Evolutionary conservation across 106 monocot species (phyloP), one percentile per base, ranked within the genome.

Genomic region (Narthecium ossifragum): DNA sequence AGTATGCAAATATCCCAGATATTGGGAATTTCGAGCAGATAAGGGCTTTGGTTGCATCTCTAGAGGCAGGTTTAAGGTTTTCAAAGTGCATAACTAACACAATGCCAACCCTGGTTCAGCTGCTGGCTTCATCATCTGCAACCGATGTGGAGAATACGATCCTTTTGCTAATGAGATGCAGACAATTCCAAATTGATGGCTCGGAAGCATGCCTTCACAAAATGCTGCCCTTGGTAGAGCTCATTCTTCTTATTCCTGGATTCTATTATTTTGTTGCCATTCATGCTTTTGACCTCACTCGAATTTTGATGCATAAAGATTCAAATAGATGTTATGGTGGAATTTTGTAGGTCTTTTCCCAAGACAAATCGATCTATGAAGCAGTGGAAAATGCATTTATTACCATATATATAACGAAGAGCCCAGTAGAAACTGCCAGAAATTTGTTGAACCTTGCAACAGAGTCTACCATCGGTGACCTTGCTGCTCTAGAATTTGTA

Each of bases 111-210:
- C 60, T 88, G 24, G 84, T 88, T 63, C 90, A 91, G 66, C 66
- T 98, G 9, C 46, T 98, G 56, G 98, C 91, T 55, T 98, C 98
- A 26, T 79, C 87, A 61, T 86, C 86, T 32, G 81, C 64, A 20
- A 81, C 78, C 65, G 98, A 98, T 70, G 98, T 98, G 26, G 98
- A 98, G 70, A 73, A 84, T 43, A 73, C 98, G 1, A 98, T 98
- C 23, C 80, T 84, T 50, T 64, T 98, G 23, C 57, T 98, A 38
- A 98, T 98, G 90, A 84, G 98, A 51, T 91, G 87, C 70, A 84
- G 79, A 53, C 98, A 98, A 29, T 98, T 98, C 64, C 91, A 98
- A 43, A 91, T 98, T 62, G 98, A 98, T 79, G 91, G 91, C 48
- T 86, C 98, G 37, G 98, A 98, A 59, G 84, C 67, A 60, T 84